phyloP scores from a whole-genome alignment of 1,284 basidiomycete genomes.

The Tylopilus sp. region DNA sequence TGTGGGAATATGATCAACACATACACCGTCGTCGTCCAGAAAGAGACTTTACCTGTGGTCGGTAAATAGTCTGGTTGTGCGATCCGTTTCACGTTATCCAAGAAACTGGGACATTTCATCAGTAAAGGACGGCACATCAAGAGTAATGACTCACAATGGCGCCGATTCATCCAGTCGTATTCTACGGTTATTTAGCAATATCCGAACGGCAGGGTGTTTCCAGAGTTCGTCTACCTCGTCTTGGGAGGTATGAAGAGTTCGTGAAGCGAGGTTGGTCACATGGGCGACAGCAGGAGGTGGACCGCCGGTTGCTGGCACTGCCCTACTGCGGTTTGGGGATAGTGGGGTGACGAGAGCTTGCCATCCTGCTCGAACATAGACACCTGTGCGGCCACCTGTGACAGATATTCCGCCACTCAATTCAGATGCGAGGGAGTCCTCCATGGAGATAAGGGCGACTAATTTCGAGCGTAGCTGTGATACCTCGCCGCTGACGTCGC shows the following conservation, averaged over 20 bases:
- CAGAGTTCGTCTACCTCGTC: slow-evolving; percentile 60
- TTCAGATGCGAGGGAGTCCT: slow-evolving; percentile 63
- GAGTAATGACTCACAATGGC: slow-evolving; percentile 51
- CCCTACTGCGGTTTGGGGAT: slow-evolving; percentile 41
- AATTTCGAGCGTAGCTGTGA: slow-evolving; percentile 52
- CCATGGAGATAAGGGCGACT: slow-evolving; percentile 61
- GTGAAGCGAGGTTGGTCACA: slow-evolving; percentile 51
- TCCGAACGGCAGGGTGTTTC: slow-evolving; percentile 61
- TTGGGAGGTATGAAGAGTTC: slow-evolving; percentile 46
- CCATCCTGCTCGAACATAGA: slow-evolving; percentile 67
- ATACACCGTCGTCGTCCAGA: not conserved
- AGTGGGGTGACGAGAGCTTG: slow-evolving; percentile 51
- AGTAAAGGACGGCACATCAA: slow-evolving; percentile 2
- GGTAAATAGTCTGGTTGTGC: slow-evolving; percentile 66
- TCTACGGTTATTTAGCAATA: slow-evolving; percentile 52
- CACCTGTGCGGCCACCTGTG: slow-evolving; percentile 53
- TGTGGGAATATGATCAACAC: slow-evolving; percentile 22
- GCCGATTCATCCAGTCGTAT: slow-evolving; percentile 73
- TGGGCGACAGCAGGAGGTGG: slow-evolving; percentile 37
- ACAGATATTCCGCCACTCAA: slow-evolving; percentile 61
- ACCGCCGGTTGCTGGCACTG: slow-evolving; percentile 36
- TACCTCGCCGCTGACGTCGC: slow-evolving; percentile 43
- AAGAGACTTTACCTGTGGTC: slow-evolving; percentile 47
- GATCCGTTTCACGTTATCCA: slow-evolving; percentile 62
- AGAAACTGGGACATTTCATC: slow-evolving; percentile 48